Evolutionary conservation across 257 asterid genomes (phyloP), one percentile per base, ranked within the genome.

Genomic region (Solanum peruvianum): DNA sequence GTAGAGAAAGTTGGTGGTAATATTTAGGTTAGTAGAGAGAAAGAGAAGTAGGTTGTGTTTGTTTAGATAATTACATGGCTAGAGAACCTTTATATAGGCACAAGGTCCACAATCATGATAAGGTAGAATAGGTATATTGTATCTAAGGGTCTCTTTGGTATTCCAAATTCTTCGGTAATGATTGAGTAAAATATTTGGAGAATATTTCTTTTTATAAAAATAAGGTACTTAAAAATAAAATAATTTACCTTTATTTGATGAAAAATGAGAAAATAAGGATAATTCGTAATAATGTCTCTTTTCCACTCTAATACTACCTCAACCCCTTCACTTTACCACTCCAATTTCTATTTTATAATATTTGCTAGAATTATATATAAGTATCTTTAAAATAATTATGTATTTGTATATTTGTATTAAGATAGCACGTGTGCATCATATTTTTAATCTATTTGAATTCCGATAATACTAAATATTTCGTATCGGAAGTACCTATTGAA

Each of bases 31-130:
- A 15, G 64, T 9, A 45, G 25, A 78, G 39, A 9, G 66, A 45
- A 7, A 42, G 60, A 77, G 60, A 39, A n/a, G 62, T 25, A 77
- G 35, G 9, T 25, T 77, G 83, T 42, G n/a, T 13, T 25, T 77
- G 62, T 25, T 56, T 18, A 18, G 64, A 44, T 44, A 8, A 75
- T 41, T 20, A 11, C 14, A 62, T n/a, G 25, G 62, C 71, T 42
- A 67, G 12, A n/a, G 20, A 1, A 42, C 83, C 91, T 77, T 84
- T 89, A 84, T 84, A 87, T 89, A 89, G 91, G 12, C 5, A 9
- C 45, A 58, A 58, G 73, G 44, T 64, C 52, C 41, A 37, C 41
- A 25, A 71, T 58, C 29, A 76, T 44, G 70, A 60, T 60, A 41
- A 76, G 60, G 49, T 18, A 35, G 37, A 2, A 2, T 60, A 7